These are phyloP conservation scores for Colletotrichum sp. DNA, from an alignment of 2,329 filamentous ascomycete genomes.

Conservation along the genomic window DNA sequence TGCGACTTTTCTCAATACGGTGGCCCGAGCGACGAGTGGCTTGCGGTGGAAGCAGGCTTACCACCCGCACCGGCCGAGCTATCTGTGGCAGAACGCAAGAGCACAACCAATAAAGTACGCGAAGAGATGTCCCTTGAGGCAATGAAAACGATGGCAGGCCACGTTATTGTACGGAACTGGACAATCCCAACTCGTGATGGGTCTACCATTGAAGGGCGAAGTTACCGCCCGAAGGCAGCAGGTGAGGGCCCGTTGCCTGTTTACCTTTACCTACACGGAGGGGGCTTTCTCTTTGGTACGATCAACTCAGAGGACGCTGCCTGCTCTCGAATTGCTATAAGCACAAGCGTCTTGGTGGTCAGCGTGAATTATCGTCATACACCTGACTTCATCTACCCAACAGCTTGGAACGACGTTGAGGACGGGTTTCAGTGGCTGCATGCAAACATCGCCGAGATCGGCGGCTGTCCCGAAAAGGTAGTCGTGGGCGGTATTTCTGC, in stretches of 20 bases:
- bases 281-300: conserved; percentile 62
- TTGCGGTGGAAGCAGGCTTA: conserved; percentile 38
- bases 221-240: conserved; percentile 44
- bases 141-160: conserved; percentile 27
- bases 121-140: conserved; percentile 34
- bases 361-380: conserved; percentile 66
- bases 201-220: conserved; percentile 46
- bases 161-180: conserved; percentile 40
- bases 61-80: conserved; percentile 24
- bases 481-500: conserved; percentile 56
- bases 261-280: conserved; percentile 59
- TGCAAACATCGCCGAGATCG: conserved; percentile 40
- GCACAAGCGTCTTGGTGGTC: conserved; percentile 49
- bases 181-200: conserved; percentile 50
- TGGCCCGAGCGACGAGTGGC: conserved; percentile 47
- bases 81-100: conserved; percentile 28
- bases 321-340: conserved; percentile 39
- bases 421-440: conserved; percentile 62
- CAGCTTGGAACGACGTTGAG: conserved; percentile 56
- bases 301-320: conserved; percentile 56
- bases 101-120: conserved; percentile 29
- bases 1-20: conserved; percentile 42
- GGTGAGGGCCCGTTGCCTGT: conserved; percentile 47
- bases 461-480: conserved; percentile 41
- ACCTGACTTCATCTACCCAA: conserved; percentile 57